A percentile compares a stretch with the other conserved stretches of the same genome.
Evolutionary conservation across 2,329 filamentous ascomycete genomes (phyloP).

Genomic region (Pseudogymnoascus sp.): DNA sequence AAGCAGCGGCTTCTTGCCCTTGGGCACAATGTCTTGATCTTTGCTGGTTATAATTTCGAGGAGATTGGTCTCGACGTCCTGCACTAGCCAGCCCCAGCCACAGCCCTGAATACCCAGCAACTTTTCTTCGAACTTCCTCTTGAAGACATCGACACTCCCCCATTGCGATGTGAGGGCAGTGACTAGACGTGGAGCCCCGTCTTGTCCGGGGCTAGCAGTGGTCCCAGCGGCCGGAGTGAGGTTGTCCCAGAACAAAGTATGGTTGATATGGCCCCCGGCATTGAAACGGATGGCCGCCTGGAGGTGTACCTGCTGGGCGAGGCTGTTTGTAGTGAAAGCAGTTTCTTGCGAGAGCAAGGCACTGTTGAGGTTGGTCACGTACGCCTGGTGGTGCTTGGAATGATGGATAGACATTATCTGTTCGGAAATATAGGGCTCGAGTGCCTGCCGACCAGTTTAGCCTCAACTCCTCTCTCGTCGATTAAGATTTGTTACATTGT

Average conservation of each 20-base stretch:
- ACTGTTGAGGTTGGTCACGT: constrained; percentile 67
- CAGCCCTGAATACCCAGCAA: constrained; percentile 71
- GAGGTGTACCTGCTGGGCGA: constrained; percentile 57
- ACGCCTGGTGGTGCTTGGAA: constrained; percentile 70
- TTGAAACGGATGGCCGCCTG: constrained; percentile 75
- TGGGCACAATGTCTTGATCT: constrained; percentile 72
- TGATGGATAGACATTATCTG: constrained; percentile 81
- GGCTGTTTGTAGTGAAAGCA: constrained; percentile 48
- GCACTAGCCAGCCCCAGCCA: constrained; percentile 83
- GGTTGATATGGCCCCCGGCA: constrained; percentile 88
- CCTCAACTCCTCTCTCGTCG: constrained; percentile 23
- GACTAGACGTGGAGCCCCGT: constrained; percentile 46
- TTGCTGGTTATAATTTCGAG: constrained; percentile 73
- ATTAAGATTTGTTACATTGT: constrained; percentile 50
- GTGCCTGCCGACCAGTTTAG: constrained; percentile 38
- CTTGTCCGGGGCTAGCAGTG: constrained; percentile 51
- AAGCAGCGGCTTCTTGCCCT: constrained; percentile 58
- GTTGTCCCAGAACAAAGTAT: constrained; percentile 87
- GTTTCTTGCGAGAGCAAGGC: constrained; percentile 52
- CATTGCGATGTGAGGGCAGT: constrained; percentile 57
- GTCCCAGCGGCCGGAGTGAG: constrained; percentile 53
- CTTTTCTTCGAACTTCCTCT: constrained; percentile 54
- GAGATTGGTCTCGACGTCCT: constrained; percentile 46
- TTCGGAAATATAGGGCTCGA: constrained; percentile 65
- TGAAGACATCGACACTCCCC: constrained; percentile 60